Conservation (phyloP, 257 asterid species). For the Verbascum thapsus region DNA sequence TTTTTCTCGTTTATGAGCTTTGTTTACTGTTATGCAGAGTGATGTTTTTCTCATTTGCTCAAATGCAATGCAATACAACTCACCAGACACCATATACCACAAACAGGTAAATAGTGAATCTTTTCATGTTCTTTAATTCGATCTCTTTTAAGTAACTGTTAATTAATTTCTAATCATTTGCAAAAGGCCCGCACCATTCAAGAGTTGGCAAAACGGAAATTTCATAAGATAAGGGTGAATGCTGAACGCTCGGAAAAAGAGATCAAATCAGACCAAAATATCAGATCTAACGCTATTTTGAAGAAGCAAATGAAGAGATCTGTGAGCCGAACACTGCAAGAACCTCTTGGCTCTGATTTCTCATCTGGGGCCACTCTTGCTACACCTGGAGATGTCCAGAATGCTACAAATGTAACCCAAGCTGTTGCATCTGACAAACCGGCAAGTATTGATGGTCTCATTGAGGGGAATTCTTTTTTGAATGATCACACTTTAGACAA, state of each 20-base stretch:
- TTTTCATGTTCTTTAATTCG: background rate
- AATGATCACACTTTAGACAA: slow-evolving; percentile 64
- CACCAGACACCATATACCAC: slow-evolving; percentile 81
- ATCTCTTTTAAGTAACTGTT: background rate
- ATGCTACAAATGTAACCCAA: slow-evolving; percentile 45
- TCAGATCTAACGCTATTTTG: slow-evolving; percentile 40
- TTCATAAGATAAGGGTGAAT: slow-evolving; percentile 55
- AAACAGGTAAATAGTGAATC: slow-evolving; percentile 64
- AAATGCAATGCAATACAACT: slow-evolving; percentile 95
- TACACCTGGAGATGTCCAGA: slow-evolving; percentile 53
- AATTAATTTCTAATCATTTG: slow-evolving; percentile 29
- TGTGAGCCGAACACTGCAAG: slow-evolving; percentile 58
- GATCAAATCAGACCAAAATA: slow-evolving; percentile 65
- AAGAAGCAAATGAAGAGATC: slow-evolving; percentile 66
- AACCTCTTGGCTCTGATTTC: slow-evolving; percentile 77
- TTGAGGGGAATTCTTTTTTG: slow-evolving; percentile 57
- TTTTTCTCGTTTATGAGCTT: background rate
- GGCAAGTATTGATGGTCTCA: slow-evolving; percentile 51
- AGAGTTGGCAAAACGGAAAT: slow-evolving; percentile 88
- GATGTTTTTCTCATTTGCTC: slow-evolving; percentile 88
- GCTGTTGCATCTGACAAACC: slow-evolving; percentile 54
- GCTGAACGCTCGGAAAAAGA: slow-evolving; percentile 55
- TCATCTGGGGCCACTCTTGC: slow-evolving; percentile 91
- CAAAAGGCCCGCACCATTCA: slow-evolving; percentile 83
- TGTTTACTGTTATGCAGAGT: slow-evolving; percentile 53